Evolutionary conservation across 768 basidiomycete species (phyloP), one percentile per base, ranked within the genome.

Genomic region (Tricholoma flavovirens): DNA sequence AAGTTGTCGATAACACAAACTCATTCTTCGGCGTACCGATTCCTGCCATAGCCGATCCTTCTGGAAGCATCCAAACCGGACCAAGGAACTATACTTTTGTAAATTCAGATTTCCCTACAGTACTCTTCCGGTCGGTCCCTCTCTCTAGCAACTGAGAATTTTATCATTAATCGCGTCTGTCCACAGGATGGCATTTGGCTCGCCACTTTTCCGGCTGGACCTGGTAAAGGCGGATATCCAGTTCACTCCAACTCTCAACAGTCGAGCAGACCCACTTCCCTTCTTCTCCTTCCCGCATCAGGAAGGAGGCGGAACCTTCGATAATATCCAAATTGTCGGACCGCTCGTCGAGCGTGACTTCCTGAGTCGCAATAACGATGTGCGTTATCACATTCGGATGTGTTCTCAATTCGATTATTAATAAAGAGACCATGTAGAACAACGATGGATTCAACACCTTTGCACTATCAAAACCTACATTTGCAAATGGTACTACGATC

Each of bases 1-100:
- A 75, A 30, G 75, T 83, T 36, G 62, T 85, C 42, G 83, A 84
- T 62, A 73, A 76, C 65, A 80, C 79, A 1, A 71, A 77, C 49
- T 56, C 57, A 10, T 75, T 75, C 69, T 78, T 82, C 57, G 78
- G 79, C n/a, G 62, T 74, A 4, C 56, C 66, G 19, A 61, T 79
- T 1, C 81, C 82, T 2, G 68, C 71, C n/a, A n/a, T n/a, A n/a
- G n/a, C n/a, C n/a, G n/a, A n/a, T n/a, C n/a, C n/a, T n/a, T n/a
- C n/a, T n/a, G n/a, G n/a, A n/a, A n/a, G n/a, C n/a, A 61, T 76
- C 43, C 75, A 81, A 60, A 60, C 55, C 1, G 68, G 52, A 7
- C 67, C 79, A 11, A 66, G 67, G 12, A 79, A 78, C 61, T 81
- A 79, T 60, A 77, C 80, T 2, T 80, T 82, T 56, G 70, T 68